These are phyloP conservation scores for Wickerhamiella azyma DNA, from an alignment of 805 yeast species.

Conservation along the genomic window DNA sequence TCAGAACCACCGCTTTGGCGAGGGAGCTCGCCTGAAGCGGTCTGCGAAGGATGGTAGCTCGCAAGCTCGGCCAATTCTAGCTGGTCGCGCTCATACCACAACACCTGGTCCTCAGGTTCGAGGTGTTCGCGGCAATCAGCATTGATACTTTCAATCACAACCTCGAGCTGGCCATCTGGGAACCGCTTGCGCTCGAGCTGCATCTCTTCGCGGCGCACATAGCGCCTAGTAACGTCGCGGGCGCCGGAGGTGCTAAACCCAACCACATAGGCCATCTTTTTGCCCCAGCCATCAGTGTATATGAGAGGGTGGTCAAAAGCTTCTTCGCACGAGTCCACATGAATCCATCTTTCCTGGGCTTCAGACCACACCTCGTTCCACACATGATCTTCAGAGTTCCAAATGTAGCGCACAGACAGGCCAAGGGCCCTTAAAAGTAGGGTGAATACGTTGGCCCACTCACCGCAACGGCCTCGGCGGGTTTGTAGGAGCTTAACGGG, in stretches of 20 bases:
- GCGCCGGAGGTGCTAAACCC: constrained; percentile 50
- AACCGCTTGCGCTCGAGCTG: constrained; percentile 36
- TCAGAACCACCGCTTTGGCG: constrained; percentile 63
- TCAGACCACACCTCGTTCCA: constrained; percentile 84
- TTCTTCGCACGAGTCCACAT: constrained; percentile 73
- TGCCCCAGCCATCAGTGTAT: constrained; percentile 81
- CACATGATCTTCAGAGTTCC: constrained; percentile 86
- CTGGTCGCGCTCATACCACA: constrained; percentile 16
- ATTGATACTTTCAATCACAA: constrained; percentile 25
- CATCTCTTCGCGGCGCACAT: constrained; percentile 35
- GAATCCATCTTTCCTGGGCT: constrained; percentile 59
- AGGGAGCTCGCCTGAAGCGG: constrained; percentile 28
- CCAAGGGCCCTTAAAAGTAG: constrained; percentile 56
- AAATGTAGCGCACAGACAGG: constrained; percentile 51
- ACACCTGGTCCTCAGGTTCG: constrained; percentile 16
- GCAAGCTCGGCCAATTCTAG: constrained; percentile 21
- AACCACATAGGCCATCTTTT: constrained; percentile 77
- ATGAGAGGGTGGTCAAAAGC: constrained; percentile 69
- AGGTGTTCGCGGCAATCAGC: constrained; percentile 8
- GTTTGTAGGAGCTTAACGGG: constrained; percentile 48
- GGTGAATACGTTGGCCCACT: constrained; percentile 81
- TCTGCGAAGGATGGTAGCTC: constrained; percentile 10
- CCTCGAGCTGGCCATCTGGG: constrained; percentile 23
- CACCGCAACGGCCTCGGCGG: constrained; percentile 80
- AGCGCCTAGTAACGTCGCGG: constrained; percentile 56